Base-by-base conservation (phyloP, 2,329 filamentous ascomycete species). In the Cercospora sojina region DNA sequence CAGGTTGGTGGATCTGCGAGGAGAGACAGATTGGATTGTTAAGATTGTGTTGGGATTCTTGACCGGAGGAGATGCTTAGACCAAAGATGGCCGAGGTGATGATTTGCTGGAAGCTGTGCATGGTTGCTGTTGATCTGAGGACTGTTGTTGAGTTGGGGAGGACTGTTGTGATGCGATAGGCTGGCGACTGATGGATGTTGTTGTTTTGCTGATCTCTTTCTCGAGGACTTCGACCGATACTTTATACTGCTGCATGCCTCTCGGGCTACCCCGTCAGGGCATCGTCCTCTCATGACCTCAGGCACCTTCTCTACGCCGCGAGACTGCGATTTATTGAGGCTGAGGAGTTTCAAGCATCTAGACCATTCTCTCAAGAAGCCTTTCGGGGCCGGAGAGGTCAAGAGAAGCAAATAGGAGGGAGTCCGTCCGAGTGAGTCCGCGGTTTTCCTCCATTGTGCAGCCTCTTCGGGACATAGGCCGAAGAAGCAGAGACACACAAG, bases 1-100 rank as follows among this genome's bases (percentile, higher is more conserved):
- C 12, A 23, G 55, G n/a, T 20, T 29, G 53, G 62, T n/a, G 57
- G 32, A 20, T 20, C 25, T 20, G 57, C 10, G 31, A 23, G 29
- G 20, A 38, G 9, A 25, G 56, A 43, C 5, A 32, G 29, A 32
- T 5, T 32, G 41, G 9, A 23, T 23, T 5, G n/a, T 47, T 47
- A 20, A 18, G 6, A 8, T 3, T 43, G 18, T 10, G 6, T 43
- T 43, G 16, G 16, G 5, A 20, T 18, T 20, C 41, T 43, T 47
- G 41, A 1, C 16, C 43, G 5, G 18, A 6, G 12, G 29, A n/a
- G 8, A 16, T n/a, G 18, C 35, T 23, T 38, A 64, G 35, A 18
- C 53, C 62, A 7, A 64, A 9, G 41, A 64, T 23, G 55, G 62
- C 29, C 32, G 62, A 25, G 35, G 55, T n/a, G 35, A 64, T 47